phyloP scores from a whole-genome alignment of 768 basidiomycete genomes.

The Naganishia vaughanmartiniae region DNA sequence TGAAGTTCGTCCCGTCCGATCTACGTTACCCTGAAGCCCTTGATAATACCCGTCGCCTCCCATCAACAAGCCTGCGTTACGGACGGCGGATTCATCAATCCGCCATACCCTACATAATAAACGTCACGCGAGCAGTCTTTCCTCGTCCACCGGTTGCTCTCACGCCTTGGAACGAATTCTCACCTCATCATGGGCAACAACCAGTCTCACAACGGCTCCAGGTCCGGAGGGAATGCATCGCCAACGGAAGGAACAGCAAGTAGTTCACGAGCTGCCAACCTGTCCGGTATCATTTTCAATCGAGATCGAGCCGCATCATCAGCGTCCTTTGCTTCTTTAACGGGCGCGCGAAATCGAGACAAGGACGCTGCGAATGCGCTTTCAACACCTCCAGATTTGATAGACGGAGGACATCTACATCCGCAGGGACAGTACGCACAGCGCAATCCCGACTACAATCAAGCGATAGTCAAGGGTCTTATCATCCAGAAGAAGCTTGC shows the following conservation, averaged over 20 bases:
- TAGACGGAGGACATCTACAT: constrained; percentile 47
- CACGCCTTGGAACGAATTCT: not conserved
- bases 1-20: too few species aligned
- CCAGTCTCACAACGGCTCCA: constrained; percentile 8
- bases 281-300: constrained; percentile 19
- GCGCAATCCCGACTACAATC: constrained; percentile 74
- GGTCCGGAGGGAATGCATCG: constrained; percentile 7
- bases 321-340: constrained; percentile 11
- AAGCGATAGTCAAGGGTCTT: constrained; percentile 76
- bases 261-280: constrained; percentile 9
- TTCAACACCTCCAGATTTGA: constrained; percentile 43
- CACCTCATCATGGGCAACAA: constrained; percentile 16
- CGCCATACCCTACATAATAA: too few species aligned
- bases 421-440: constrained; percentile 49
- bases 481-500: constrained; percentile 84
- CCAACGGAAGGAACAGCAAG: not conserved
- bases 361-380: constrained; percentile 33
- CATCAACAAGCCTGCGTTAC: too few species aligned
- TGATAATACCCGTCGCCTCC: too few species aligned
- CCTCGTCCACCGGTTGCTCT: too few species aligned
- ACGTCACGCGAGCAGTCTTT: too few species aligned
- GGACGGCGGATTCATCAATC: too few species aligned
- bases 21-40: too few species aligned
- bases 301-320: constrained; percentile 6
- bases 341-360: constrained; percentile 4